A percentile compares a stretch with the other conserved stretches of the same genome.
These are phyloP conservation scores for Glycyrrhiza uralensis DNA, from an alignment of 306 rosid species.

Conservation along the genomic window DNA sequence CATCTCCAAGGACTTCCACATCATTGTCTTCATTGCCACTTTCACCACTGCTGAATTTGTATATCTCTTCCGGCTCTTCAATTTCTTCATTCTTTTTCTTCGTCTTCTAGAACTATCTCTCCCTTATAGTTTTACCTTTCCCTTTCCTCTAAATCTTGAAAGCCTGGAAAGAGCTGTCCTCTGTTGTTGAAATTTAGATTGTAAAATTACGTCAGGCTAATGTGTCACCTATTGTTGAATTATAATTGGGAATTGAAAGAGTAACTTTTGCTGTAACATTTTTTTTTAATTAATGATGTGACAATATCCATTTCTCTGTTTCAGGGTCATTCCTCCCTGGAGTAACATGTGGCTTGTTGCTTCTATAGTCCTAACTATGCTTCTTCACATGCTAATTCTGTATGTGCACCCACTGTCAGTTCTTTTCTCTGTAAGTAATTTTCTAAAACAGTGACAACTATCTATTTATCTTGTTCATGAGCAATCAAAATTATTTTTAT, in stretches of 20 bases:
- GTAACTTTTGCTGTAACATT: conserved; percentile 11
- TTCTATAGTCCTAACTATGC: conserved; percentile 83
- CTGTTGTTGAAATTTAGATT: no score
- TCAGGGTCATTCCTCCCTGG: conserved; percentile 96
- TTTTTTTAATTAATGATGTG: conserved; percentile 6
- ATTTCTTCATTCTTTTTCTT: no score
- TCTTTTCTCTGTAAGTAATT: conserved; percentile 91
- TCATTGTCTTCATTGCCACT: no score
- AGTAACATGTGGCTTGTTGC: conserved; percentile 95
- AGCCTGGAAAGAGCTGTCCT: no score
- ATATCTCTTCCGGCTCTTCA: no score
- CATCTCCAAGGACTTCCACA: no score
- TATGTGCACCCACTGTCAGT: conserved; percentile 87
- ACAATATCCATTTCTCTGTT: conserved; percentile 20
- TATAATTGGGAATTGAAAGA: conserved; percentile 2
- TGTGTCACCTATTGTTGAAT: background rate
- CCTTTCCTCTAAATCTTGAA: no score
- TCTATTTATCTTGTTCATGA: conserved; percentile 5
- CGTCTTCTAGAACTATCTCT: no score
- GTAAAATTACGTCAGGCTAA: no score
- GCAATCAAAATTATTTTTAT: conserved; percentile 14
- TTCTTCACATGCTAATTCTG: conserved; percentile 77
- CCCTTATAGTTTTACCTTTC: no score
- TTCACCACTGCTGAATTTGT: no score
- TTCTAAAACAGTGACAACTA: conserved; percentile 18